Conservation (phyloP, 345 rosid genomes). For the Dimocarpus longan region DNA sequence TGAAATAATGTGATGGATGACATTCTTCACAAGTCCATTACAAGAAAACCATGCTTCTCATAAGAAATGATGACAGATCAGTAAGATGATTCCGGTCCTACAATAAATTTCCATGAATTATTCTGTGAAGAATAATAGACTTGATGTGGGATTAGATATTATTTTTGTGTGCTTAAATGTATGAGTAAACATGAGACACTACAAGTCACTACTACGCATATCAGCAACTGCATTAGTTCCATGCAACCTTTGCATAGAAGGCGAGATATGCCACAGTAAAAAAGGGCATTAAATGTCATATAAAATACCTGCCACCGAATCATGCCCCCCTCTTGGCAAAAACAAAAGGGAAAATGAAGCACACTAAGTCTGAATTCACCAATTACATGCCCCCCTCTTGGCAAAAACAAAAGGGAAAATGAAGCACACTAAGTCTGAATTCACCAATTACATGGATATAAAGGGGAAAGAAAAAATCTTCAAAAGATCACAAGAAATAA, state of each 20-base stretch:
- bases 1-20: background rate
- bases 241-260: background rate
- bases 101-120: background rate
- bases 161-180: background rate
- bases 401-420: background rate
- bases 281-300: background rate
- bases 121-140: background rate
- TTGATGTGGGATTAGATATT: background rate
- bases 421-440: background rate
- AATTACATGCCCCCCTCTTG: too few species aligned
- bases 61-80: background rate
- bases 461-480: too few species aligned
- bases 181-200: background rate
- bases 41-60: constrained; percentile 12
- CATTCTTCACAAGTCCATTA: constrained; percentile 1
- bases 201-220: background rate
- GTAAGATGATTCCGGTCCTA: background rate
- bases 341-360: too few species aligned
- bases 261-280: background rate
- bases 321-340: too few species aligned
- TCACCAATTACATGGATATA: background rate
- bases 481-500: background rate
- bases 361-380: too few species aligned
- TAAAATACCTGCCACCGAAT: background rate
- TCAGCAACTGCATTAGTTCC: background rate